Base-by-base conservation (phyloP, 2,329 filamentous ascomycete species). In the Graphilbum ipis-grandicollis region DNA sequence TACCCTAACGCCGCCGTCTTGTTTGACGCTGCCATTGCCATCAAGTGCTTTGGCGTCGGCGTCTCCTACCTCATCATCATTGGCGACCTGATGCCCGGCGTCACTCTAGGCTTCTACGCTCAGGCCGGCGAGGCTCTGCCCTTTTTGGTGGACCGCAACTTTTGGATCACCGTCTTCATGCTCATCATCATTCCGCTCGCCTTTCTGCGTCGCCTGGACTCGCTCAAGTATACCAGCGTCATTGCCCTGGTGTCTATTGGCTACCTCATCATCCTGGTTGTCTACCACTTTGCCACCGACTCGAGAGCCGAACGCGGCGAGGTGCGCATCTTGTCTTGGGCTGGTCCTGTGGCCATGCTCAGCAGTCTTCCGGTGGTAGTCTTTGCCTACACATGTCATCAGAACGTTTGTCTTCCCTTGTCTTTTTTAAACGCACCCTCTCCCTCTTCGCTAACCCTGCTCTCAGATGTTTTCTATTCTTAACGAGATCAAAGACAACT, bases 61-160 rank as follows among this genome's bases (percentile, higher is more conserved):
- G 83, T 96, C 41, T 94, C 85, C 48, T 98, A 98, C 59, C 71
- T 98, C 49, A 98, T 98, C 51, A 96, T 98, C 50, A 96, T 98
- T 47, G 90, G 90, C 35, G 90, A 98, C 54, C 63, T 98, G 43
- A 98, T 98, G 90, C 90, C 90, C 1, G 88, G 85, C 29, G 90
- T 98, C 9, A 75, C 90, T 19, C 62, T 74, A 42, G 90, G 86
- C 5, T 88, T 98, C 55, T 71, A 74, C 42, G 66, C 70, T 34
- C 60, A 64, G 35, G 69, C 71, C 17, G 70, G 66, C 15, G 65
- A 71, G 3, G n/a, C n/a, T n/a, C 60, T 79, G 32, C 68, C 74
- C 2, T 96, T 88, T 50, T 59, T 96, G 44, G 68, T 88, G 31
- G 85, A 96, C 52, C 73, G 90, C 35, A 79, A 90, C 53, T 98